Evolutionary conservation across 2,329 filamentous ascomycete genomes (phyloP).

Genomic region (Alternaria ethzedia): DNA sequence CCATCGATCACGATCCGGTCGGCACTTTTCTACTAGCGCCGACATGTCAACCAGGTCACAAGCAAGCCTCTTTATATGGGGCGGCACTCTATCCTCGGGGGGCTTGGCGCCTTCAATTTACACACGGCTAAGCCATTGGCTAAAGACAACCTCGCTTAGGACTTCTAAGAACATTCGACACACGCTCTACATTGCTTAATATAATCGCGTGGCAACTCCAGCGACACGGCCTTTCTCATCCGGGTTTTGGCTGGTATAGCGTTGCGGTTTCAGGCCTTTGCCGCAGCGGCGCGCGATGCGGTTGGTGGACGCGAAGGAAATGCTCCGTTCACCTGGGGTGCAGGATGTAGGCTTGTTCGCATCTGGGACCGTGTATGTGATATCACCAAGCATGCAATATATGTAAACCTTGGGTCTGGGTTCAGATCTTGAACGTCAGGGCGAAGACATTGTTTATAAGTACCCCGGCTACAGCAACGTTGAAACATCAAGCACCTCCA

Average conservation of each 20-base stretch:
- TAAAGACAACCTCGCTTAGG: conserved; percentile 26
- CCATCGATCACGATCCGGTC: neutral
- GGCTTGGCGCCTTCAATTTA: conserved; percentile 16
- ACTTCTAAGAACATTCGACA: conserved; percentile 23
- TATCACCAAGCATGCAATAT: conserved; percentile 12
- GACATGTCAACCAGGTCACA: conserved; percentile 13
- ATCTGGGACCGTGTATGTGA: neutral
- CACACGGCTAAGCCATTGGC: conserved; percentile 24
- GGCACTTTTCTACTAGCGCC: conserved; percentile 1
- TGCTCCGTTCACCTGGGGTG: conserved; percentile 10
- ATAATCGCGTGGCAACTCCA: conserved; percentile 17
- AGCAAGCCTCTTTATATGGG: conserved; percentile 12
- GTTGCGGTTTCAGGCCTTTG: conserved; percentile 1
- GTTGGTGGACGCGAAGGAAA: conserved; percentile 27
- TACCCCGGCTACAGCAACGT: neutral
- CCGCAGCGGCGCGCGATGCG: neutral
- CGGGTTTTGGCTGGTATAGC: conserved; percentile 16
- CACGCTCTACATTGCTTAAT: conserved; percentile 38
- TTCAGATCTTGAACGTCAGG: neutral
- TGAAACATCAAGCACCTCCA: neutral
- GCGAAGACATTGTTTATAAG: conserved; percentile 11
- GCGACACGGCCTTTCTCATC: conserved; percentile 18
- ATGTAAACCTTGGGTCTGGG: conserved; percentile 3
- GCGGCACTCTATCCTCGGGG: neutral
- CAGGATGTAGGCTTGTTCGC: neutral